Evolutionary conservation across 805 yeast species (phyloP), one percentile per base, ranked within the genome.

Genomic region (Lachancea waltii): DNA sequence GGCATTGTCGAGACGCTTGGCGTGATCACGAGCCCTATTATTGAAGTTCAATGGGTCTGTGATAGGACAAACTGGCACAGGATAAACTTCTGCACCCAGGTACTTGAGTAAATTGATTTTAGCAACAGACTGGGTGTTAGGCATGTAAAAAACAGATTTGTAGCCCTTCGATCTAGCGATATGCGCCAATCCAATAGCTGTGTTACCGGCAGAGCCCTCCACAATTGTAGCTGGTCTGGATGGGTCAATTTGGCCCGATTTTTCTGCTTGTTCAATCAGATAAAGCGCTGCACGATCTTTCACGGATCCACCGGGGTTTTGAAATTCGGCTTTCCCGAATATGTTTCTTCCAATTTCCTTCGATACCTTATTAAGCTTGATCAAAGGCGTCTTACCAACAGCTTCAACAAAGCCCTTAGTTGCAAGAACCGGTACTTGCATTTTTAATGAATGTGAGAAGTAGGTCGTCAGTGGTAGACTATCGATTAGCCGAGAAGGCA

Each of bases 141-240:
- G 96, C 87, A 86, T 85, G 67, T 85, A 86, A 42, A 86, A 82
- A 35, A 86, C 78, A 58, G 92, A 78, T 40, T 81, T 75, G 68
- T 86, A 86, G 21, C 95, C 95, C 49, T 80, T 75, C 33, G 89
- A 73, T 24, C 95, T 69, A 56, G 94, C 84, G 31, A 80, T 76
- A 48, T 76, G 81, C 5, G 95, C 95, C 40, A 86, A 65, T 1
- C 95, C 95, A 49, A 86, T 86, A 13, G 95, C 96, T n/a, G 96
- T 86, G 64, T 86, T 86, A 22, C 96, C 96, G 3, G 96, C 96
- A 9, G 95, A 85, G 6, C 95, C 95, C 62, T 86, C 96, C 13
- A 86, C 89, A 21, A 86, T 75, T 2, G 95, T 86, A 23, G 92
- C 95, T 4, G 49, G 47, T 20, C 42, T 38, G 7, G 94, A 92